A percentile compares a stretch with the other conserved stretches of the same genome.
These are phyloP conservation scores for Termitomyces eurrhizus DNA, from an alignment of 768 basidiomycete species.

Conservation along the genomic window DNA sequence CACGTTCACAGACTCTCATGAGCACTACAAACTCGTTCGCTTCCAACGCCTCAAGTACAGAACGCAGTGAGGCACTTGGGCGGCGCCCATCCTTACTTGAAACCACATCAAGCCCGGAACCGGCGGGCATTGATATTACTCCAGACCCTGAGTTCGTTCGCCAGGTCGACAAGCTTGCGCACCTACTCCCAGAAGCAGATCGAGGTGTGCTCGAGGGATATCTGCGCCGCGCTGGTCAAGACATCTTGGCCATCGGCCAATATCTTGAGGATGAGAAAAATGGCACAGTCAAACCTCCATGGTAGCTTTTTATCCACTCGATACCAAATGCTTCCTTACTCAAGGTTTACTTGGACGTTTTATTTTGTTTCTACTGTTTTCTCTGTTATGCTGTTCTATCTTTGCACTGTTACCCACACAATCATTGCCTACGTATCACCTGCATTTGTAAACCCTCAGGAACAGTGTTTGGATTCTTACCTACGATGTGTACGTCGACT, in stretches of 20 bases:
- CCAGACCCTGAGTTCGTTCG: conserved; percentile 53
- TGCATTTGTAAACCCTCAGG: not conserved
- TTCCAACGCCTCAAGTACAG: conserved; percentile 18
- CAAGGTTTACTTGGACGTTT: conserved; percentile 6
- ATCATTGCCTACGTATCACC: conserved; percentile 8
- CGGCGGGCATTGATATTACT: conserved; percentile 29
- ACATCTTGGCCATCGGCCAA: conserved; percentile 82
- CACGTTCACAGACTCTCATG: conserved; percentile 67
- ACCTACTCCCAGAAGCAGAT: conserved; percentile 72
- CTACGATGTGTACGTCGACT: conserved; percentile 9
- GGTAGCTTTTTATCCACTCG: conserved; percentile 21
- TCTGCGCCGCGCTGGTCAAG: conserved; percentile 69
- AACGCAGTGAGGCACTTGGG: conserved; percentile 26
- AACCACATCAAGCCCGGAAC: conserved; percentile 22
- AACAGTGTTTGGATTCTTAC: not conserved
- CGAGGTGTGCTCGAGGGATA: conserved; percentile 65
- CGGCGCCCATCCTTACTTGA: conserved; percentile 38
- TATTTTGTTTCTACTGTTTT: conserved; percentile 1
- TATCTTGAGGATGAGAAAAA: conserved; percentile 84
- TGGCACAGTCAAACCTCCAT: conserved; percentile 42
- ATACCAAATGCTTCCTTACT: not conserved
- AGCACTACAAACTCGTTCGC: conserved; percentile 28
- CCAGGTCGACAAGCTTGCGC: conserved; percentile 69
- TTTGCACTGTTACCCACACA: not conserved
- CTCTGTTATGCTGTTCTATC: not conserved